Evolutionary conservation across 2,329 filamentous ascomycete species (phyloP), one percentile per base, ranked within the genome.

Genomic region (Botrytis byssoidea): DNA sequence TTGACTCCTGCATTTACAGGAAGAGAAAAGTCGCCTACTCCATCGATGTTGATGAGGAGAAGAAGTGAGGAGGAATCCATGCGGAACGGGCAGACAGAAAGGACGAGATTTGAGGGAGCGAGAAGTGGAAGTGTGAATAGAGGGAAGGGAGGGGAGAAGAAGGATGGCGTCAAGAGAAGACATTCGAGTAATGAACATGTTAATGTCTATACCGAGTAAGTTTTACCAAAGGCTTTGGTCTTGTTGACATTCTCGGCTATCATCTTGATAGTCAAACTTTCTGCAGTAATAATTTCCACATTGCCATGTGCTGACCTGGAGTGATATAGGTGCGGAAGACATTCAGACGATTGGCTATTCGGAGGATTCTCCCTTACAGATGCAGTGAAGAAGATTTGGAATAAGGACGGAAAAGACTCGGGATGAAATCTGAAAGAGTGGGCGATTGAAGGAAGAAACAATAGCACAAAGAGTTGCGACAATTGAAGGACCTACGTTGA

Each of bases 311-410:
- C 70, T 72, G 25, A 72, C 70, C 40, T 37, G 20, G 37, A 32
- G 14, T 14, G 25, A 5, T 48, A 32, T 46, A 72, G 70, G 44
- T 72, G 74, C 60, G 74, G 74, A 22, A 66, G 74, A 69, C 74
- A 75, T 71, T 70, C 73, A 18, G 65, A 75, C 48, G 74, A 74
- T 9, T 75, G 74, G 74, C 32, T 75, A 20, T 75, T 75, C n/a
- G 73, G 74, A 9, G 73, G 73, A 10, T 70, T 74, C 25, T 70
- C 74, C 6, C 29, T 74, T 14, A 40, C 66, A 3, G 61, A 60
- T 29, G 67, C 37, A 60, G 66, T 75, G 16, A 75, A 73, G 63
- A 72, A 64, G 18, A 73, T 75, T 25, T 75, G 72, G 74, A 61
- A 75, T 22, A 75, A 65, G 61, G 73, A 71, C 20, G 59, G 59